Base-by-base conservation (phyloP, 768 basidiomycete genomes). In the Leccinum disarticulatum region DNA sequence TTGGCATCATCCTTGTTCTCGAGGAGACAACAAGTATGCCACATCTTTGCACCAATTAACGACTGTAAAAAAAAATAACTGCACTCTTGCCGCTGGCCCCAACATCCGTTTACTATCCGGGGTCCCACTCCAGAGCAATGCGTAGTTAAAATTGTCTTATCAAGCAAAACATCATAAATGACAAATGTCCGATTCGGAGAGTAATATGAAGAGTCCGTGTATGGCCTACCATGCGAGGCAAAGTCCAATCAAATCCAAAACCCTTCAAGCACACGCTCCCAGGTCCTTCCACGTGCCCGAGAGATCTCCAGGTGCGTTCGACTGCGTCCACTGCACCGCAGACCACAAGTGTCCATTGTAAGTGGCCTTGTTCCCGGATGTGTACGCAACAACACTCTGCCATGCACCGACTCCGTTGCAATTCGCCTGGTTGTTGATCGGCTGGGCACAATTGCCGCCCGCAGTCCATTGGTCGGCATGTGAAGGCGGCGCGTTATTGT, bases 281-380 rank as follows among this genome's bases (percentile, higher is more conserved):
- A 41, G 11, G 15, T 68, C 65, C 46, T 60, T 33, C 73, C 73
- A 72, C 17, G 61, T 55, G 13, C 72, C 71, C 6, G 71, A 73
- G 2, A 59, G 10, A 13, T 71, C 71, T 2, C 69, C 71, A 0
- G 71, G 73, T 7, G 25, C 0, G 35, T 72, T 72, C 0, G 69
- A 58, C 28, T 52, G 0, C 0, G 56, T 57, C 71, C 71, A 74
- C 54, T 73, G 69, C 13, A 62, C 62, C 4, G 71, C 66, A 8
- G 52, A 38, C 71, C 73, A 72, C 2, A 72, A 55, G 3, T 53
- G 61, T 0, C 28, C 52, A 4, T 62, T 58, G 5, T n/a, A 70
- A 1, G 59, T 68, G 0, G 65, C 73, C 19, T 36, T 6, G 0
- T 55, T 61, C 0, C 73, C 73, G 1, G 59, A 0, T 1, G 22